These are phyloP conservation scores for Cajanus cajan DNA, from an alignment of 306 rosid genomes.

Conservation along the genomic window DNA sequence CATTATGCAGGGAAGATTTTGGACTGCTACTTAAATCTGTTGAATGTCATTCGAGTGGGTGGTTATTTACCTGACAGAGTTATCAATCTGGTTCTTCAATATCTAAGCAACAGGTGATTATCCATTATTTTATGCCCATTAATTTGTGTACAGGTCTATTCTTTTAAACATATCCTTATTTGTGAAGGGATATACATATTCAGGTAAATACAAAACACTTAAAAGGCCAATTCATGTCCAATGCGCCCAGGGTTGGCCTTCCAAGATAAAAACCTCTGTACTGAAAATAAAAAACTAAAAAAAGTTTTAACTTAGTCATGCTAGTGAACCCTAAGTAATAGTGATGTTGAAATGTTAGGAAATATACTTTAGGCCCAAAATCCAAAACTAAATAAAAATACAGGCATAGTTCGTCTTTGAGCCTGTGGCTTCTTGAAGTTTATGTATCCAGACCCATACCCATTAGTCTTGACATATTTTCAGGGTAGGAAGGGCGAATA, in stretches of 20 bases:
- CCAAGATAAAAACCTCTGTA: background rate
- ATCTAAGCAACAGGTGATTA: slow-evolving; percentile 82
- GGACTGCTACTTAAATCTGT: slow-evolving; percentile 77
- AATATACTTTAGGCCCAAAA: background rate
- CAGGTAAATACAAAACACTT: background rate
- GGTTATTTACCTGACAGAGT: slow-evolving; percentile 94
- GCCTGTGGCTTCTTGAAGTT: background rate
- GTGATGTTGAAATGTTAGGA: slow-evolving; percentile 5
- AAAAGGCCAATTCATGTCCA: background rate
- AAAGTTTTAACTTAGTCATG: background rate
- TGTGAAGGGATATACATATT: background rate
- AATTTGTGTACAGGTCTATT: background rate
- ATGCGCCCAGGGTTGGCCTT: background rate
- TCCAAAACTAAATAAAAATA: background rate
- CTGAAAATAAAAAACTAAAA: background rate
- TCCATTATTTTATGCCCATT: background rate
- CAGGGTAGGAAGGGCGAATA: background rate
- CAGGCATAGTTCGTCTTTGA: background rate
- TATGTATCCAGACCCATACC: background rate
- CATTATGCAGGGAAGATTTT: slow-evolving; percentile 75
- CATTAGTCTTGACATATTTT: background rate
- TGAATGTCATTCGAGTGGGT: slow-evolving; percentile 56
- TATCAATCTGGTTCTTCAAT: slow-evolving; percentile 85
- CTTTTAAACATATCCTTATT: background rate
- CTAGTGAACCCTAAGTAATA: background rate